Base-by-base conservation (phyloP, 805 yeast species). In the Blastobotrys parvus region DNA sequence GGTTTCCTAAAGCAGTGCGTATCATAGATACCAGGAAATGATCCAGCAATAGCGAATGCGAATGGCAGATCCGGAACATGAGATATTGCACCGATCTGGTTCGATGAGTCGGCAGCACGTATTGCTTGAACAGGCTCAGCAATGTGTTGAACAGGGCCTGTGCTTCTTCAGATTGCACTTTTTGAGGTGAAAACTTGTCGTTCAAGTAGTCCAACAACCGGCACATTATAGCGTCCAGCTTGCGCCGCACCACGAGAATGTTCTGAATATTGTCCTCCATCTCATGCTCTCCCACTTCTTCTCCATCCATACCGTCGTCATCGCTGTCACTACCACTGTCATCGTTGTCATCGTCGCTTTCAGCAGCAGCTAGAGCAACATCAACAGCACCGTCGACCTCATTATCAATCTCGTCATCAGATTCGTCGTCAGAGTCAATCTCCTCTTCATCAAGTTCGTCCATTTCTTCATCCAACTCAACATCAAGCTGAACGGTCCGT, bases 81-180 rank as follows among this genome's bases (percentile, higher is more conserved):
- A 89, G 66, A 58, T 83, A 90, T 62, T 90, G 98, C 18, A 86
- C 80, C 33, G 88, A 80, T 55, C 85, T 78, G 10, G 97, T 90
- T 60, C 82, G 82, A 61, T 89, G 95, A 1, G 98, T 92, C 19
- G 97, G 94, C 47, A 90, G 67, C 32, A 92, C 75, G 53, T 86
- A 92, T 1, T 87, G 72, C 55, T 78, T 80, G 70, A 90, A 90
- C 20, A 85, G 67, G 1, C 89, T 75, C 1, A 83, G 75, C 44
- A 92, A 67, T 2, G 85, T 80, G 51, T 80, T 81, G 65, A 80
- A 90, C 13, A 85, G 65, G 11, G 70, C 63, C 5, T 86, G 74
- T 1, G 88, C 86, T 45, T 74, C 77, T 11, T 84, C 88, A 19
- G 72, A 64, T 42, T 71, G 72, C 23, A 82, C 56, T 35, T 71